Evolutionary conservation across 2,329 filamentous ascomycete genomes (phyloP).

Genomic region (Penicillium sp.): DNA sequence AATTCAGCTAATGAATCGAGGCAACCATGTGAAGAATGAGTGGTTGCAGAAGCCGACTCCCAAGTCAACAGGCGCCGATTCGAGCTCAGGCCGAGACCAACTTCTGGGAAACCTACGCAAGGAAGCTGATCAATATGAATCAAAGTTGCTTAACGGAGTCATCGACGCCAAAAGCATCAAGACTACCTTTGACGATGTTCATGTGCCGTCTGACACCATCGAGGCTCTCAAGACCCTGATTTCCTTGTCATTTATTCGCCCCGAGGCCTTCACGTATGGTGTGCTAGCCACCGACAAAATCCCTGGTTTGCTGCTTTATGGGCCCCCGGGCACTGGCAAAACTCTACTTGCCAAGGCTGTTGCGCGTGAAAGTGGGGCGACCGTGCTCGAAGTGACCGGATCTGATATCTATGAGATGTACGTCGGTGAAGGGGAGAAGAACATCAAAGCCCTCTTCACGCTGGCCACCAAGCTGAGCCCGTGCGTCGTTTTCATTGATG

Average conservation of each 20-base stretch:
- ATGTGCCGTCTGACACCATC: conserved; percentile 73
- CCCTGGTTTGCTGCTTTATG: conserved; percentile 80
- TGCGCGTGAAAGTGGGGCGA: conserved; percentile 60
- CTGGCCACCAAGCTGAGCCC: conserved; percentile 86
- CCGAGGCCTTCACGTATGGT: conserved; percentile 94
- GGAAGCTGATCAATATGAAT: conserved; percentile 70
- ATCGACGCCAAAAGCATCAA: conserved; percentile 75
- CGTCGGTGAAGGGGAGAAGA: conserved; percentile 94
- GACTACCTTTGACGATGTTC: conserved; percentile 82
- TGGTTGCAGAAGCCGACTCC: conserved; percentile 35
- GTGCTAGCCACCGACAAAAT: conserved; percentile 88
- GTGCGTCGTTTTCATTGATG: conserved; percentile 93
- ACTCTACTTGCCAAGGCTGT: conserved; percentile 59
- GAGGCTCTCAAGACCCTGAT: conserved; percentile 85
- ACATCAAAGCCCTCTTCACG: conserved; percentile 84
- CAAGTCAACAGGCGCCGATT: conserved; percentile 25
- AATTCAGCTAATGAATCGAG: conserved; percentile 39
- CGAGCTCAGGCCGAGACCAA: conserved; percentile 33
- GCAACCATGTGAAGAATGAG: conserved; percentile 35
- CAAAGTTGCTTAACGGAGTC: conserved; percentile 72
- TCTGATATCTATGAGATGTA: conserved; percentile 95
- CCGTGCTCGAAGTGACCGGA: conserved; percentile 75
- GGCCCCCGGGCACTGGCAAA: conserved; percentile 67
- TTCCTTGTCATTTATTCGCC: conserved; percentile 74
- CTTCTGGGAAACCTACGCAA: conserved; percentile 48